Evolutionary conservation across 768 basidiomycete genomes (phyloP), one percentile per base, ranked within the genome.

Genomic region (Cyathus striatus): DNA sequence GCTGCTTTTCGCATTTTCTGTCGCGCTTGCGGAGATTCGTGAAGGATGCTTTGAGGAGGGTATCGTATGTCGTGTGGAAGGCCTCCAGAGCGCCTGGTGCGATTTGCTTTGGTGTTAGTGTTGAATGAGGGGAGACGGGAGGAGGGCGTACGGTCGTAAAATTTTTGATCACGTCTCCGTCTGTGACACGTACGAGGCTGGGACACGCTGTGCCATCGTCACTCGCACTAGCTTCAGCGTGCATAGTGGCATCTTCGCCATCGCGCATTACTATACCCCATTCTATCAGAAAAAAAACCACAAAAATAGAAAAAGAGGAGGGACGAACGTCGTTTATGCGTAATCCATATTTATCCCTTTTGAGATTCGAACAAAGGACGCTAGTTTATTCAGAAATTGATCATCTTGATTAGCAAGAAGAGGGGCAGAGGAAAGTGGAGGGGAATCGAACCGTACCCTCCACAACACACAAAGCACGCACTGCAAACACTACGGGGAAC

Each of bases 321-420:
- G 37, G 47, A n/a, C 58, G 41, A 63, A 95, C 92, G 65, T 72
- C 92, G 79, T 75, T 95, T 95, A 69, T 95, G 91, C 3, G 91
- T 94, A 46, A 97, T 73, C 92, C 93, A 96, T 72, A 95, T 74
- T 27, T 89, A 81, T 41, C 85, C 83, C 57, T 82, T 82, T 20
- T 79, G 73, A 2, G 77, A 69, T 55, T 83, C 78, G 58, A 93
- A 91, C 48, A 91, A 73, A 48, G 68, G 64, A 37, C 76, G 61
- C 48, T 89, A 63, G 51, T 73, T 78, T 54, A 74, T 72, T 48
- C n/a, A n/a, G 93, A 65, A 95, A 94, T 91, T 94, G 51, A 1
- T 46, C 16, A 35, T 25, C 23, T 22, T 23, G 25, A 12, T 3
- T 23, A 7, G 25, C 9, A 13, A 23, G 25, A 38, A 18, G 14